Base-by-base conservation (phyloP, 2,329 filamentous ascomycete genomes). In the Stagonosporopsis vannaccii region DNA sequence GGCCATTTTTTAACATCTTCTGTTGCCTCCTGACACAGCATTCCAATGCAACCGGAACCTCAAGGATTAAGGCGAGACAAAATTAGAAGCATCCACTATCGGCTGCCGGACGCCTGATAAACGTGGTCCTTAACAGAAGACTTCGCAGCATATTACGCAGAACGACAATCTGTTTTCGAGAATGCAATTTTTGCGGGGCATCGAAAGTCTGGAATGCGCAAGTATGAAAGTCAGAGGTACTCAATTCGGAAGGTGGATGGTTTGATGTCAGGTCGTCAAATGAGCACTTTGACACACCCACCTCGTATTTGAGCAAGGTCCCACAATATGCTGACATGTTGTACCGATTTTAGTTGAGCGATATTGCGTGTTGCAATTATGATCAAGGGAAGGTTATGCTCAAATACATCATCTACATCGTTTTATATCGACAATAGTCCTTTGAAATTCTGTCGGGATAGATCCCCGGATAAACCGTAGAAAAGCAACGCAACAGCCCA, bases 301-400 rank as follows among this genome's bases (percentile, higher is more conserved):
- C 5, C 17, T 50, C 46, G 46, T 50, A 25, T 42, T 49, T 12
- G 20, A 25, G 7, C 6, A 8, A 32, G 19, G 23, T 13, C 26
- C 30, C 20, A 20, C 25, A 49, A 11, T 25, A 17, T 42, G 46
- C 46, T 50, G 26, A 50, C 46, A 35, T 36, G 37, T 15, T 22
- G 36, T 15, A n/a, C 26, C n/a, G 8, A 3, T 28, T 19, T 9
- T 8, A 17, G 20, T 22, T 36, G 20, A n/a, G 39, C 20, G 2
- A 17, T 32, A 40, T 17, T 13, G 2, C 8, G 2, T 5, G 20
- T 40, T 15, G 11, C 8, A 11, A 9, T 7, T 3, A 15, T 5
- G 15, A 13, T 22, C 4, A 25, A 8, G 15, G 12, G 19, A 13
- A 25, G 4, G 8, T 40, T 25, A 4, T 12, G 7, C 17, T 32